Base-by-base conservation (phyloP, 345 rosid species). In the Atalantia buxifolia region DNA sequence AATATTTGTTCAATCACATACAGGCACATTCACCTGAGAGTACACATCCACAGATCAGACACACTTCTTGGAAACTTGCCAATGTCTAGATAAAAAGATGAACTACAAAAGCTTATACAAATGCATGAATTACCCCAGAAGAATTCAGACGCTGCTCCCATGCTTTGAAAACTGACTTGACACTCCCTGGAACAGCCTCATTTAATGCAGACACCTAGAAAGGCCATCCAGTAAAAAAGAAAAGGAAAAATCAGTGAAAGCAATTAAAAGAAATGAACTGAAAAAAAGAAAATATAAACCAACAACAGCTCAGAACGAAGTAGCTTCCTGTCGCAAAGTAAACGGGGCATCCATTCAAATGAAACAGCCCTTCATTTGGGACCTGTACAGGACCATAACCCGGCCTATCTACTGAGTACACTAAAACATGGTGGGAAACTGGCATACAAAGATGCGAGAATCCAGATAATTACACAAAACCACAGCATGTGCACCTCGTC, bases 181-280 rank as follows among this genome's bases (percentile, higher is more conserved):
- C 98, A 80, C 99, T 95, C 83, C 96, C 99, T 0, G 91, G 88
- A 83, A 90, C 89, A 70, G 98, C 85, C 76, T 95, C 99, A 66
- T 93, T 95, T 27, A 95, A 59, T 72, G 99, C 98, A 10, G 89
- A 80, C 22, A 89, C 98, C 99, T 95, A 72, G 66, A 12, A 72
- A 75, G 48, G 28, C 27, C 42, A 75, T 22, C 59, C 69, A 75
- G 4, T 19, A 19, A 13, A 64, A 48, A 75, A 14, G 13, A 21
- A 18, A 62, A 0, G 8, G 33, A 25, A 63, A 40, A 6, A 60
- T 25, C 35, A 73, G 66, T 36, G 9, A 61, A 59, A 74, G 27
- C 6, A 40, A 38, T 40, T 4, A n/a, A 13, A 13, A 12, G 50
- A 4, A 13, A 45, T 45, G 50, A 42, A 42, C 16, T 42, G 50